Conservation (phyloP, 2,329 filamentous ascomycete genomes). For the Colletotrichum sp. region DNA sequence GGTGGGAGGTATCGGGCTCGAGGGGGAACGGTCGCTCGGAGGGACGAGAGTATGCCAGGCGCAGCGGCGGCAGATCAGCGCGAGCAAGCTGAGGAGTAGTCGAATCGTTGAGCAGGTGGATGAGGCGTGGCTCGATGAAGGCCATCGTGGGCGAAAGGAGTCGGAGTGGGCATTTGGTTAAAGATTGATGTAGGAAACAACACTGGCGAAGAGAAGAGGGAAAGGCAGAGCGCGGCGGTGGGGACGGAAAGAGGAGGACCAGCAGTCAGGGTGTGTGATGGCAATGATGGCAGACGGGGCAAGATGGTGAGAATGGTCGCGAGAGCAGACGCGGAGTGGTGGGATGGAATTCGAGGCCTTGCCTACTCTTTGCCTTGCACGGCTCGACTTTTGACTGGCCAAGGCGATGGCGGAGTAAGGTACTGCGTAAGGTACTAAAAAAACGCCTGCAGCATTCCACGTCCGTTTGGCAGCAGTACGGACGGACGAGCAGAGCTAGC, state of each 20-base stretch:
- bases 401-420: background rate
- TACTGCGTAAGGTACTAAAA: background rate
- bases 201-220: background rate
- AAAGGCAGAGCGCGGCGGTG: slow-evolving; percentile 19
- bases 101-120: slow-evolving; percentile 67
- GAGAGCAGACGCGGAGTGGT: background rate
- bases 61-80: slow-evolving; percentile 59
- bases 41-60: slow-evolving; percentile 46
- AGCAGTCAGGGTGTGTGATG: background rate
- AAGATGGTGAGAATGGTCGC: background rate
- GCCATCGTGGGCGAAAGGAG: slow-evolving; percentile 53
- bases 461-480: background rate
- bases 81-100: slow-evolving; percentile 52
- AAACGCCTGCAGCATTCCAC: background rate
- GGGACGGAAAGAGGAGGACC: slow-evolving; percentile 7
- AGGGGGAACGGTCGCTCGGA: slow-evolving; percentile 55
- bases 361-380: background rate
- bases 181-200: slow-evolving; percentile 11
- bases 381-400: background rate
- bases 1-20: slow-evolving; percentile 52
- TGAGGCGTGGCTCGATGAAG: slow-evolving; percentile 71
- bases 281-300: background rate
- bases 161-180: slow-evolving; percentile 42
- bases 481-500: background rate
- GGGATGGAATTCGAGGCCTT: background rate